Conservation (phyloP, 805 yeast genomes). For the Monosporozyma yasuniensis region DNA sequence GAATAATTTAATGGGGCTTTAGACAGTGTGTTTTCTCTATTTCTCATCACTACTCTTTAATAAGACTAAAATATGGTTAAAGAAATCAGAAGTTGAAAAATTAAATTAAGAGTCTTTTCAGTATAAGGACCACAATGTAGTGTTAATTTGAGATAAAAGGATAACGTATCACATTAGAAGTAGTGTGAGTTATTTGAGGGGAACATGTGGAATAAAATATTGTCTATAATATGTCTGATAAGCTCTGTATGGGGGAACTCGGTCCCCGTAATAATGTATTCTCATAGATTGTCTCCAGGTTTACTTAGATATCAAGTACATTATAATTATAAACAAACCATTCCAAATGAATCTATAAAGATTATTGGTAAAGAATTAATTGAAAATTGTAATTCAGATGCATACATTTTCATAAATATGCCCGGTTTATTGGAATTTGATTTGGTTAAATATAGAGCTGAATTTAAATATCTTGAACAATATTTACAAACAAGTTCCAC, state of each 20-base stretch:
- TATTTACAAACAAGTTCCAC: slow-evolving; percentile 52
- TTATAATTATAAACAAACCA: slow-evolving; percentile 8
- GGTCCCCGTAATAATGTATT: slow-evolving; percentile 15
- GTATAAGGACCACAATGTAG: no score
- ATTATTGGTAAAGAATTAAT: slow-evolving; percentile 28
- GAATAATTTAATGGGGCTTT: no score
- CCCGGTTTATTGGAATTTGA: slow-evolving; percentile 46
- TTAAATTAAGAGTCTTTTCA: not conserved
- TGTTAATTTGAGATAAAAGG: no score
- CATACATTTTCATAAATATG: slow-evolving; percentile 46
- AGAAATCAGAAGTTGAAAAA: not conserved
- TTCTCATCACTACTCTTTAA: no score
- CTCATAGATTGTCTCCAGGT: slow-evolving; percentile 19
- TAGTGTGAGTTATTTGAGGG: no score
- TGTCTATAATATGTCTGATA: not conserved
- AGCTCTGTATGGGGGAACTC: slow-evolving; percentile 2
- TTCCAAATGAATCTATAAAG: slow-evolving; percentile 24
- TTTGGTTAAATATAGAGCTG: slow-evolving; percentile 32
- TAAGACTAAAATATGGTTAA: not conserved
- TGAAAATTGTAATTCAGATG: slow-evolving; percentile 43
- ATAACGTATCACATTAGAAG: no score
- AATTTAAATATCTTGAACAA: slow-evolving; percentile 42
- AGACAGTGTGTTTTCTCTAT: no score
- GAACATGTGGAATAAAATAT: not conserved
- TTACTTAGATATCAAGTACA: slow-evolving; percentile 14